phyloP scores from a whole-genome alignment of 257 asterid genomes.

The Prunella vulgaris region DNA sequence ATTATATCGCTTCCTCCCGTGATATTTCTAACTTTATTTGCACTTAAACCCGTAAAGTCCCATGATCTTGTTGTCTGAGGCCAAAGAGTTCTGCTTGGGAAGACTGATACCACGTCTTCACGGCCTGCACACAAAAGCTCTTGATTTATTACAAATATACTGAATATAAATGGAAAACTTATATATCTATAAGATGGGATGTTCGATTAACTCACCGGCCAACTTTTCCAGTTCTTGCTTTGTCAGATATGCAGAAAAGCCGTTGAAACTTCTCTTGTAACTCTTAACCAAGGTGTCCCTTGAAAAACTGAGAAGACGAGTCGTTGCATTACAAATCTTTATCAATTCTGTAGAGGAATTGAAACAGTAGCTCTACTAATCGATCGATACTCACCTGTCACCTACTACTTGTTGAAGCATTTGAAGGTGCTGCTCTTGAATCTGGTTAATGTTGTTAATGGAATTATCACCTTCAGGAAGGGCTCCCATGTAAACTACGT shows the following conservation, averaged over 20 bases:
- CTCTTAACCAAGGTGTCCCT: conserved; percentile 30
- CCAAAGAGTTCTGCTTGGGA: conserved; percentile 26
- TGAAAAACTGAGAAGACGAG: conserved; percentile 12
- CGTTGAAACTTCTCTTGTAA: conserved; percentile 47
- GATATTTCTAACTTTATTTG: neutral
- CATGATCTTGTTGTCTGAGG: conserved; percentile 47
- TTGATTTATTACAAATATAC: neutral
- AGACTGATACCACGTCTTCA: conserved; percentile 32
- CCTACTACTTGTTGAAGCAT: conserved; percentile 25
- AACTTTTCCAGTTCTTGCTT: conserved; percentile 32
- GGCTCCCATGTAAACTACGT: conserved; percentile 29
- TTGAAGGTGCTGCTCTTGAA: conserved; percentile 24
- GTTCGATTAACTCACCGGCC: conserved; percentile 21
- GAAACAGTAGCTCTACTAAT: neutral
- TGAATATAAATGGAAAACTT: neutral
- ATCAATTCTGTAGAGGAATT: neutral
- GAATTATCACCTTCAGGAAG: conserved; percentile 9
- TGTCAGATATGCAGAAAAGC: conserved; percentile 45
- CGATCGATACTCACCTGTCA: neutral
- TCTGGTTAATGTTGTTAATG: conserved; percentile 3
- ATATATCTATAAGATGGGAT: neutral
- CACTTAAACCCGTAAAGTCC: conserved; percentile 32
- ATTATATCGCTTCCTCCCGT: conserved; percentile 27
- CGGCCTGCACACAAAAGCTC: conserved; percentile 21
- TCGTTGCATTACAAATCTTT: neutral